Evolutionary conservation across 1,284 basidiomycete species (phyloP), one percentile per base, ranked within the genome.

Genomic region (Boletus calvinii): DNA sequence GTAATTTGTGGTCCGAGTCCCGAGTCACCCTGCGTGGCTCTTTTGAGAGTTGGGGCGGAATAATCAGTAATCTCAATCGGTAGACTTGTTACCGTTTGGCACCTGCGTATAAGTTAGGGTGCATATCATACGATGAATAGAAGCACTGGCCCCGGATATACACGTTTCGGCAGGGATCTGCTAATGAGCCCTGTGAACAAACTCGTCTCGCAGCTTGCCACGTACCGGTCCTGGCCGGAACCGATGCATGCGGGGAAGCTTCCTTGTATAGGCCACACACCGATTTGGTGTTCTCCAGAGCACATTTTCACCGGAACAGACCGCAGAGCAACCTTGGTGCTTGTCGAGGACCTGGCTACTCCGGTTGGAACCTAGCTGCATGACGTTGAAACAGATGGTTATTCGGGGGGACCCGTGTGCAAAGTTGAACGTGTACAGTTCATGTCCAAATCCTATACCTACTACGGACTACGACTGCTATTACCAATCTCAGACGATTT

Each of bases 321-420:
- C 18, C 36, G 18, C 15, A 29, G 15, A 37, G 31, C 18, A 35
- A 15, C 13, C 32, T 36, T 9, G 38, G 10, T 9, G 1, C 24
- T 37, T 29, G 40, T 51, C 9, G 10, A 11, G 18, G 30, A 35
- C 38, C 24, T 37, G 41, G 17, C 37, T 32, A 39, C 20, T 38
- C 29, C 38, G 79, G 77, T 57, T 39, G 42, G 22, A 22, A 22
- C 5, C 22, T 22, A 5, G 22, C 32, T 44, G 9, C 2, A 22
- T 22, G 22, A 11, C 4, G 15, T 17, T 39, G 31, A 39, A 50
- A 39, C 47, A n/a, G 34, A 20, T 11, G 18, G 24, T 26, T 15
- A 26, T 44, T 18, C 37, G 15, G 37, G 8, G 12, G 6, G 1
- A 6, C 6, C 6, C 26, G 26, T 6, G 26, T 26, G 26, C 3